Evolutionary conservation across 169 alveolate genomes (phyloP), one percentile per base, ranked within the genome.

Genomic region (Amoebophrya sp.): DNA sequence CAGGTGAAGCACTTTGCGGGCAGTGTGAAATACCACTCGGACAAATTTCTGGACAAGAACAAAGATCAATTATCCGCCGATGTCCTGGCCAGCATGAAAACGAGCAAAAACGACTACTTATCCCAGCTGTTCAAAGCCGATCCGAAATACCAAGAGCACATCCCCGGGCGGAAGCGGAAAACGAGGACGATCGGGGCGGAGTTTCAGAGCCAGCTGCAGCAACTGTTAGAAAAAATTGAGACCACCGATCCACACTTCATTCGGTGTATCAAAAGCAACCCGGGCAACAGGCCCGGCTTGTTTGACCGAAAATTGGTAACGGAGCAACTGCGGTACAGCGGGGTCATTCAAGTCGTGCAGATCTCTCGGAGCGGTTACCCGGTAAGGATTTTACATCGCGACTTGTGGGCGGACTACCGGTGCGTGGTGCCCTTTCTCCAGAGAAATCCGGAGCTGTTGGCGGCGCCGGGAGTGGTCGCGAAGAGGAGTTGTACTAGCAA

Each of bases 1-100:
- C 94, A 96, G 55, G 96, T 98, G 33, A 94, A 96, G 40, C 99
- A 98, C 95, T 98, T 97, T 92, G 99, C 99, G 1, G 99, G 99
- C 39, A 96, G 96, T 55, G 99, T 98, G 23, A 94, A 94, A 40
- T 98, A 98, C 93, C 94, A 96, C 93, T 93, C 97, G 23, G 94
- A 94, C 29, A 97, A 98, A 3, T 98, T 98, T 93, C 91, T 98
- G 54, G 99, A 97, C 89, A 98, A 98, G 95, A 98, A 98, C 94
- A 97, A 96, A 94, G 99, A 98, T 94, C 97, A 96, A 93, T 95
- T 98, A 25, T 95, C 96, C 40, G 91, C 40, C 90, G 93, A 96
- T 90, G 32, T 89, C 41, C 55, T 96, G 91, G 32, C n/a, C n/a
- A n/a, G n/a, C n/a, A 47, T 47, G 29, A 47, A 47, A 47, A 12